Percentiles rank a stretch among this genome's conserved stretches.
These are phyloP conservation scores for Pichia insulana DNA, from an alignment of 805 yeast species.

Conservation along the genomic window DNA sequence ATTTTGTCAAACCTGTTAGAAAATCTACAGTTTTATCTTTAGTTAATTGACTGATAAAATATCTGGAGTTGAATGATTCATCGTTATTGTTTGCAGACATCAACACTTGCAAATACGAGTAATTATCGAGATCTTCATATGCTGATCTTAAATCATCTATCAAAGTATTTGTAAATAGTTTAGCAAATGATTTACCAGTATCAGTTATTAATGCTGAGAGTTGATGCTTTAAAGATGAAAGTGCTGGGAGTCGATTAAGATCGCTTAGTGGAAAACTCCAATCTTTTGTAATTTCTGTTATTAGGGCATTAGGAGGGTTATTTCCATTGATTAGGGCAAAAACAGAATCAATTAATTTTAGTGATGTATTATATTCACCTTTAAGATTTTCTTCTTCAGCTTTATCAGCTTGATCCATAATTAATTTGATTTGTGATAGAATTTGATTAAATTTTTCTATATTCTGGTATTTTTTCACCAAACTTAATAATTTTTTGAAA, in stretches of 20 bases:
- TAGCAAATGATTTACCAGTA: slow-evolving; percentile 61
- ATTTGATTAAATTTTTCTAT: slow-evolving; percentile 56
- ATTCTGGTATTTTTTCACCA: slow-evolving; percentile 46
- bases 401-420: slow-evolving; percentile 37
- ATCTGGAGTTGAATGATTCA: slow-evolving; percentile 47
- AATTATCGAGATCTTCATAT: slow-evolving; percentile 27
- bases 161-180: slow-evolving; percentile 46
- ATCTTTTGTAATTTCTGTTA: slow-evolving; percentile 24
- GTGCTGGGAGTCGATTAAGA: slow-evolving; percentile 40
- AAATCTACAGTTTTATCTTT: slow-evolving; percentile 42
- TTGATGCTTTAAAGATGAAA: slow-evolving; percentile 41
- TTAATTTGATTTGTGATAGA: slow-evolving; percentile 43
- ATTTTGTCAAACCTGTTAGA: slow-evolving; percentile 49
- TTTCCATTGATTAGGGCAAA: slow-evolving; percentile 55
- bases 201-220: slow-evolving; percentile 48
- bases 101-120: slow-evolving; percentile 1
- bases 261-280: slow-evolving; percentile 40
- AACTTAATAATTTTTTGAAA: slow-evolving; percentile 36
- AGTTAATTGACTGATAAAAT: slow-evolving; percentile 27
- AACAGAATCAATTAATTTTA: slow-evolving; percentile 48
- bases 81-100: slow-evolving; percentile 33
- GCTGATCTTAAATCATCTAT: slow-evolving; percentile 55
- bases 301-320: slow-evolving; percentile 21
- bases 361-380: slow-evolving; percentile 43
- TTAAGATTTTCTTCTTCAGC: slow-evolving; percentile 39